Evolutionary conservation across 2,329 filamentous ascomycete genomes (phyloP), one percentile per base, ranked within the genome.

Genomic region (Colletotrichum australisinense): DNA sequence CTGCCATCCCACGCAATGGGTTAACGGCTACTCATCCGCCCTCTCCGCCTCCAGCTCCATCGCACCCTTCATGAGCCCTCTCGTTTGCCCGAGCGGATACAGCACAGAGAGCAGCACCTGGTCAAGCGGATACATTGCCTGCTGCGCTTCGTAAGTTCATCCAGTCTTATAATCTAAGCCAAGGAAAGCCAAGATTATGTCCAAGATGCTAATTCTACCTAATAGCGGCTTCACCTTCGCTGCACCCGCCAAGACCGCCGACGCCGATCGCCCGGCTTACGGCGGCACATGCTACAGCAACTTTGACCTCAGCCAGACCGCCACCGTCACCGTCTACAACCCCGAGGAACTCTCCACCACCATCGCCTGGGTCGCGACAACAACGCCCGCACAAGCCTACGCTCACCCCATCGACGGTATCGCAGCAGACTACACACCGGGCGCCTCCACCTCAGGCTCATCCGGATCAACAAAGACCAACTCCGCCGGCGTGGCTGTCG

Each of bases 251-350:
- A 60, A 53, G 46, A 59, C 67, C 22, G 9, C 53, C 8, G 70
- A 73, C 35, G 5, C 28, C 46, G 67, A 73, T 35, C 70, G 70
- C 62, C 70, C 70, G 26, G 70, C 66, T 26, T 73, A 73, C 55
- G 70, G 70, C 35, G 70, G 70, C 19, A 73, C 70, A 9, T 73
- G 70, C 19, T 73, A 70, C 67, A 70, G 67, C 70, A 62, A 73
- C 67, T 73, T 73, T 22, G 56, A 70, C 3, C 59, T 73, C 56
- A 52, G 42, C 60, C 55, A 73, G 56, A 73, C 70, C 24, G 70
- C 67, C 46, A 70, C 67, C 60, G 70, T 73, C 55, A 73, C 70
- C 35, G 70, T 73, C 16, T 73, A 73, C 70, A 73, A 73, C 67
- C 19, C 26, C 24, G 16, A 46, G 9, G 60, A 65, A 46, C 70